phyloP scores from a whole-genome alignment of 2,329 filamentous ascomycete genomes.

The Zymoseptoria pseudotritici region DNA sequence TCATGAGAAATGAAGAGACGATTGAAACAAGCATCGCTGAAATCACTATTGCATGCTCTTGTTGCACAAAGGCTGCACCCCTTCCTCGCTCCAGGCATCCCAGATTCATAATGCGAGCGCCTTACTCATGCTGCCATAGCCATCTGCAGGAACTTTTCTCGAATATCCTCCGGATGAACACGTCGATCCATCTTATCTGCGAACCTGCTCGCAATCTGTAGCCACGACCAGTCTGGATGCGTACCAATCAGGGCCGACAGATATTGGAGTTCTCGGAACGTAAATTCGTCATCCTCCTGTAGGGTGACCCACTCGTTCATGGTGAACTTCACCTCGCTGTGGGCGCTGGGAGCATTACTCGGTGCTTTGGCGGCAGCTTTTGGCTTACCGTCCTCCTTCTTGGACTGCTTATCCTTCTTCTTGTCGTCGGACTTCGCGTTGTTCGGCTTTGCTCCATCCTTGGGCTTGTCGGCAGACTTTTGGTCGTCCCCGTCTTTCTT shows the following conservation, averaged over 20 bases:
- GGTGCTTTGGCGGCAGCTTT: constrained; percentile 9
- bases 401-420: constrained; percentile 15
- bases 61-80: too few relatives aligned
- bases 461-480: constrained; percentile 17
- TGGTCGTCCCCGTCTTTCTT: constrained; percentile 4
- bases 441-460: constrained; percentile 7
- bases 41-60: background rate
- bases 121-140: constrained; percentile 3
- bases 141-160: constrained; percentile 34
- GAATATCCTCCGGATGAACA: constrained; percentile 37
- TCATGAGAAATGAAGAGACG: background rate
- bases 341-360: constrained; percentile 6
- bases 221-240: constrained; percentile 38
- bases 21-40: background rate
- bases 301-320: constrained; percentile 25
- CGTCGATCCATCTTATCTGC: constrained; percentile 43
- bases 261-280: constrained; percentile 33
- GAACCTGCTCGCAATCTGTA: constrained; percentile 41
- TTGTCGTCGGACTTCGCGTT: constrained; percentile 9
- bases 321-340: constrained; percentile 23
- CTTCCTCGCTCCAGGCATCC: background rate
- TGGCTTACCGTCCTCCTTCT: constrained; percentile 7
- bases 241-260: constrained; percentile 39
- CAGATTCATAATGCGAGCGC: background rate
- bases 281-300: constrained; percentile 31